These are phyloP conservation scores for Flaveria bidentis DNA, from an alignment of 129 eudicot species.

Conservation along the genomic window DNA sequence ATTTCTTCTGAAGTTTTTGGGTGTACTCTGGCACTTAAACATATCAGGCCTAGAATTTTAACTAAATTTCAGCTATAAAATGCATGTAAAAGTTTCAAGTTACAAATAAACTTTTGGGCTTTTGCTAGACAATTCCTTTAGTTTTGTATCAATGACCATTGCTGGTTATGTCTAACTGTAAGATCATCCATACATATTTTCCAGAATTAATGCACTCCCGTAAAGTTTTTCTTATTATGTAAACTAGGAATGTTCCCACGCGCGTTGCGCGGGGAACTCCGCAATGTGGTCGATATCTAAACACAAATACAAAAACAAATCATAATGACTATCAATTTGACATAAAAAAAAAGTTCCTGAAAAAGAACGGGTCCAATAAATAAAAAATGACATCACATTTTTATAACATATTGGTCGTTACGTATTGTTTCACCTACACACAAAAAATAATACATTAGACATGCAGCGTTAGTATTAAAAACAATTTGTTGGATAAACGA, in stretches of 20 bases:
- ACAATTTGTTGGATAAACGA: too few species aligned
- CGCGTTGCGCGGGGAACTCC: too few species aligned
- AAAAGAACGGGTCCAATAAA: too few species aligned
- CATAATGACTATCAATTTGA: too few species aligned
- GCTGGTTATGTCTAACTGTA: not conserved
- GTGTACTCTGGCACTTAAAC: not conserved
- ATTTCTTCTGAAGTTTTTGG: not conserved
- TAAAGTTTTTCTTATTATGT: slow-evolving; percentile 6
- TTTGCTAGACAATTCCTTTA: slow-evolving; percentile 1
- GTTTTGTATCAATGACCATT: slow-evolving; percentile 1
- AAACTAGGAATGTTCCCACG: not conserved
- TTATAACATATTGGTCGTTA: too few species aligned
- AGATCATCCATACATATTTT: slow-evolving; percentile 1
- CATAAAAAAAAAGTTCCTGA: too few species aligned
- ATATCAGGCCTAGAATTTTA: not conserved
- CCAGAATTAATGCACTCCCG: slow-evolving; percentile 3
- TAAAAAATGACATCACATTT: too few species aligned
- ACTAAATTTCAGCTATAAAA: not conserved
- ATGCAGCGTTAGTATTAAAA: too few species aligned
- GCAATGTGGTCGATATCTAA: too few species aligned
- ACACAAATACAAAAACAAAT: too few species aligned
- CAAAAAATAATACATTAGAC: too few species aligned
- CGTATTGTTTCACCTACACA: too few species aligned
- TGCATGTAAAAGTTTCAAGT: not conserved
- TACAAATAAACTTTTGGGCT: not conserved